These are phyloP conservation scores for Leccinum sublutescens DNA, from an alignment of 768 basidiomycete species.

Conservation along the genomic window DNA sequence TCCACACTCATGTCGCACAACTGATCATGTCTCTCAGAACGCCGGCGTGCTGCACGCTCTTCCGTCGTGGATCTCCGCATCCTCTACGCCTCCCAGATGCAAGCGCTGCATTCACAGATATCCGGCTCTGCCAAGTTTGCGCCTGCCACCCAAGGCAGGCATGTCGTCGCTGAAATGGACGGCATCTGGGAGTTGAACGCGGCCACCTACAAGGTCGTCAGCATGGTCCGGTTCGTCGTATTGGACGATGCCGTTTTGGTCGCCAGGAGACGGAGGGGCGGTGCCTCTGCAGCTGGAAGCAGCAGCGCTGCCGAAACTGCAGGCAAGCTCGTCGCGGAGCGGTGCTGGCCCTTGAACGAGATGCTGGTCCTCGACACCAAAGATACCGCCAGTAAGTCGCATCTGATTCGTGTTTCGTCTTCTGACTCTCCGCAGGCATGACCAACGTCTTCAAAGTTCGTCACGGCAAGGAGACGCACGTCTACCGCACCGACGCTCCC, in stretches of 20 bases:
- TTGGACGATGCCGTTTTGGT: slow-evolving; percentile 91
- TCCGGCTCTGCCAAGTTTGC: slow-evolving; percentile 96
- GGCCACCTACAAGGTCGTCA: slow-evolving; percentile 91
- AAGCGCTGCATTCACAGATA: slow-evolving; percentile 82
- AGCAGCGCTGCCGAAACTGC: slow-evolving; percentile 53
- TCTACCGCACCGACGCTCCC: slow-evolving; percentile 81
- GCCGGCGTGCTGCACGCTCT: slow-evolving; percentile 69
- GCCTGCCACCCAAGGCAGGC: slow-evolving; percentile 86
- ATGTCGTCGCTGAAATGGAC: slow-evolving; percentile 85
- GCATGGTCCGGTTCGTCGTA: slow-evolving; percentile 84
- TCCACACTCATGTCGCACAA: slow-evolving; percentile 25
- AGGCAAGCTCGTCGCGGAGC: slow-evolving; percentile 86
- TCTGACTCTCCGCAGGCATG: slow-evolving; percentile 47
- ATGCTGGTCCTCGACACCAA: slow-evolving; percentile 96
- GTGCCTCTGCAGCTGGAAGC: slow-evolving; percentile 59
- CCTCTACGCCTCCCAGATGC: slow-evolving; percentile 94
- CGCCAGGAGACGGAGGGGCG: slow-evolving; percentile 68
- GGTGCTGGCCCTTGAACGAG: slow-evolving; percentile 91
- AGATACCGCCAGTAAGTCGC: slow-evolving; percentile 78
- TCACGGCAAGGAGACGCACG: slow-evolving; percentile 90
- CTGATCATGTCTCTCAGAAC: slow-evolving; percentile 35
- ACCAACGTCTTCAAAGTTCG: slow-evolving; percentile 97
- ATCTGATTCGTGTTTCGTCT: neutral
- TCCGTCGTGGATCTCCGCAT: slow-evolving; percentile 95
- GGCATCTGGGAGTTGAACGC: slow-evolving; percentile 83